These are phyloP conservation scores for Fraxinus americana DNA, from an alignment of 257 asterid genomes.

Conservation along the genomic window DNA sequence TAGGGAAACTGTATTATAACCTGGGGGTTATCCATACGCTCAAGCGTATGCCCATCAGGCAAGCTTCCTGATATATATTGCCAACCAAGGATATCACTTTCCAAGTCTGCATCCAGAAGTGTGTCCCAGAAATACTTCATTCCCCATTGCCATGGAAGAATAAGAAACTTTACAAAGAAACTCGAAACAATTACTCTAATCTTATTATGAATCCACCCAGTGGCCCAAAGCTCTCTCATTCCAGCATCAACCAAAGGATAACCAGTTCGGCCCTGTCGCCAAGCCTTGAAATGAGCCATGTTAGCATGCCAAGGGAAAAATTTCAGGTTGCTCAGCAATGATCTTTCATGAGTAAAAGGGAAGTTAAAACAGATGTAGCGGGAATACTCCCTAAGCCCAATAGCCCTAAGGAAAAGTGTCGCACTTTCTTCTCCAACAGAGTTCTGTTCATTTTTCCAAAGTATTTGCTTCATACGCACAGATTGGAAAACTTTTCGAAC, in stretches of 20 bases:
- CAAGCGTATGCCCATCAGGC: slow-evolving; percentile 58
- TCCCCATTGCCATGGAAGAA: slow-evolving; percentile 68
- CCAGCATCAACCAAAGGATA: slow-evolving; percentile 62
- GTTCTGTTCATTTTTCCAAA: slow-evolving; percentile 68
- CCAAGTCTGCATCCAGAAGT: slow-evolving; percentile 54
- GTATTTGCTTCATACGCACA: slow-evolving; percentile 58
- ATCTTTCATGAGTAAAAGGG: slow-evolving; percentile 80
- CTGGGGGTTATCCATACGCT: slow-evolving; percentile 71
- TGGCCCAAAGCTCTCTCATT: slow-evolving; percentile 63
- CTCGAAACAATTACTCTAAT: slow-evolving; percentile 51
- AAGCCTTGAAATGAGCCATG: slow-evolving; percentile 57
- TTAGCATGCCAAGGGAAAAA: slow-evolving; percentile 84
- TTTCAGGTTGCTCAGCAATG: slow-evolving; percentile 56
- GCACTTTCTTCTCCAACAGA: slow-evolving; percentile 60
- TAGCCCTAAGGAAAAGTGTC: slow-evolving; percentile 54
- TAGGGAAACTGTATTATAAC: slow-evolving; percentile 35
- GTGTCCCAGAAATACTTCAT: slow-evolving; percentile 63
- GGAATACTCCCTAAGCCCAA: slow-evolving; percentile 84
- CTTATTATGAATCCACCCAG: slow-evolving; percentile 57
- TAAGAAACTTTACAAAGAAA: slow-evolving; percentile 50
- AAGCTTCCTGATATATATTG: slow-evolving; percentile 57
- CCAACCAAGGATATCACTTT: slow-evolving; percentile 58
- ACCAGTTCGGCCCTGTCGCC: slow-evolving; percentile 62
- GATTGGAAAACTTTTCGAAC: slow-evolving; percentile 61
- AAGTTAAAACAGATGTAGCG: slow-evolving; percentile 92